These are phyloP conservation scores for Penicillium crystallinum DNA, from an alignment of 495 filamentous ascomycete species.

Conservation along the genomic window DNA sequence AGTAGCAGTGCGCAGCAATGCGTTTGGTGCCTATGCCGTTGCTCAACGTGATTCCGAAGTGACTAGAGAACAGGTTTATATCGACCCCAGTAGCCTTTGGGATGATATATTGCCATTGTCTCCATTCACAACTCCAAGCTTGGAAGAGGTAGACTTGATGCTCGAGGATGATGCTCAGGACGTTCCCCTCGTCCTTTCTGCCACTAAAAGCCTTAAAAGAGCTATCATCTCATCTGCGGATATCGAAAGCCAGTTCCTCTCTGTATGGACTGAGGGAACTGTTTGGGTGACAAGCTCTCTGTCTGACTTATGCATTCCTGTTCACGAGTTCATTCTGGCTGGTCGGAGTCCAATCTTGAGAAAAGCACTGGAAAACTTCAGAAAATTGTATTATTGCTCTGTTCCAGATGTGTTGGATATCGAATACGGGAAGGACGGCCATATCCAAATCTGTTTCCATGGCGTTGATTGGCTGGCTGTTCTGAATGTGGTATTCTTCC, in stretches of 20 bases:
- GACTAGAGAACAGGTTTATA: conserved; percentile 63
- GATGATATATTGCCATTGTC: conserved; percentile 66
- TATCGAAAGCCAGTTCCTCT: conserved; percentile 50
- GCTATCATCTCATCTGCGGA: conserved; percentile 50
- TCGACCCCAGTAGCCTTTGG: conserved; percentile 64
- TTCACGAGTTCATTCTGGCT: conserved; percentile 75
- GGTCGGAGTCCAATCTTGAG: conserved; percentile 68
- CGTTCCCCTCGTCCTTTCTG: conserved; percentile 11
- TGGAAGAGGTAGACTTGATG: conserved; percentile 15
- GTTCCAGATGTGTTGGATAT: conserved; percentile 59
- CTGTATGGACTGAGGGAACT: conserved; percentile 29
- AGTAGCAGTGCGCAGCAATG: conserved; percentile 75
- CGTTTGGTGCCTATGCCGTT: conserved; percentile 83
- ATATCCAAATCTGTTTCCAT: conserved; percentile 52
- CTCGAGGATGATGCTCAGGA: conserved; percentile 14
- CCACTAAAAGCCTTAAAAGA: conserved; percentile 29
- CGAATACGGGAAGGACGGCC: conserved; percentile 43
- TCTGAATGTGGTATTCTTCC: conserved; percentile 71
- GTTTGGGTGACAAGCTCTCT: conserved; percentile 50
- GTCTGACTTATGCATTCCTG: conserved; percentile 65
- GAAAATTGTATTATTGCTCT: conserved; percentile 36
- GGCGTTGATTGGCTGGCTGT: conserved; percentile 69
- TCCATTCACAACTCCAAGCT: conserved; percentile 41
- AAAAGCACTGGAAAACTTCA: conserved; percentile 51
- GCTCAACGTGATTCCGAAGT: conserved; percentile 82